Percentiles rank a stretch among this genome's conserved stretches.
Evolutionary conservation across 2,329 filamentous ascomycete genomes (phyloP).

Genomic region (Trichoderma semiorbis): DNA sequence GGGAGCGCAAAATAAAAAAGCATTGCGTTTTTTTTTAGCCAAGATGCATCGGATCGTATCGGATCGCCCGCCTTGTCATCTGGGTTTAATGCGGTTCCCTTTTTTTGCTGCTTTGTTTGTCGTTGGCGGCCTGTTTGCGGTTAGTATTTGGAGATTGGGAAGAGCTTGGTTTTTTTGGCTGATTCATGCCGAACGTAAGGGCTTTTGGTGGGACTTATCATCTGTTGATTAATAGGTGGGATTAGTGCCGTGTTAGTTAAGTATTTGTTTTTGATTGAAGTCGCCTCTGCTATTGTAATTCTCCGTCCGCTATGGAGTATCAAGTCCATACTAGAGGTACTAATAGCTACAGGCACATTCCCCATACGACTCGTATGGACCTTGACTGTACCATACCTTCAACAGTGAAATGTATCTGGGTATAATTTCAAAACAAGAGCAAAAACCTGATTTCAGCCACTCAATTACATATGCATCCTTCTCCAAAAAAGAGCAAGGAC

Average conservation of each 20-base stretch:
- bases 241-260: neutral
- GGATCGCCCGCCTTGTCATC: conserved; percentile 15
- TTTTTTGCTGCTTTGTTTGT: neutral
- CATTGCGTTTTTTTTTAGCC: neutral
- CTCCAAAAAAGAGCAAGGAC: neutral
- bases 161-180: neutral
- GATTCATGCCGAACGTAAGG: neutral
- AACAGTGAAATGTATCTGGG: neutral
- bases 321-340: neutral
- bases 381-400: neutral
- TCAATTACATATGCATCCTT: neutral
- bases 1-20: neutral
- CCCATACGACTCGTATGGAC: neutral
- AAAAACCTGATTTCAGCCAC: neutral
- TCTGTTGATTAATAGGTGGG: neutral
- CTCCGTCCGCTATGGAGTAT: neutral
- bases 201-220: neutral
- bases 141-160: neutral
- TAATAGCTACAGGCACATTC: neutral
- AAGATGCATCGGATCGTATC: conserved; percentile 19
- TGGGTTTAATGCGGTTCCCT: conserved; percentile 4
- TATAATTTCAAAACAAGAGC: neutral
- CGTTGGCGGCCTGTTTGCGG: conserved; percentile 6
- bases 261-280: neutral
- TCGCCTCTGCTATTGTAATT: neutral